phyloP scores from a whole-genome alignment of 2,329 filamentous ascomycete genomes.

The Colletotrichum acutatum region DNA sequence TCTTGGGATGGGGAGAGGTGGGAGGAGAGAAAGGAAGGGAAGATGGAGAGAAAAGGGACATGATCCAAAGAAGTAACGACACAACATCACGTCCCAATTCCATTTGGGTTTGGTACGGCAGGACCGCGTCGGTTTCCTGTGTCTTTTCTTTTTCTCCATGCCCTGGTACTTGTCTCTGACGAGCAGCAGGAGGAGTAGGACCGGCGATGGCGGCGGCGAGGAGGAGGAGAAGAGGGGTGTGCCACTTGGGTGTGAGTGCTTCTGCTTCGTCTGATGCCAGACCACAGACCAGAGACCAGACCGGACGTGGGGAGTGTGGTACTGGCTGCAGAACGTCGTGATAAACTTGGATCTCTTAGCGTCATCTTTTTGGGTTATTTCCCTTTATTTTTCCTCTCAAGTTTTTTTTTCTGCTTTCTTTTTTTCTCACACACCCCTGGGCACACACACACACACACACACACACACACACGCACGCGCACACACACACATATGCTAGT shows the following conservation, averaged over 20 bases:
- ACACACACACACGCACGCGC: slow-evolving; percentile 1
- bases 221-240: slow-evolving; percentile 33
- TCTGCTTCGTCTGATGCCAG: slow-evolving; percentile 35
- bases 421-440: slow-evolving; percentile 17
- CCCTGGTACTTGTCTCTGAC: slow-evolving; percentile 38
- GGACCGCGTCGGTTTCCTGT: slow-evolving; percentile 32
- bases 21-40: slow-evolving; percentile 25
- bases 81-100: slow-evolving; percentile 32
- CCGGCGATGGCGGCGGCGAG: slow-evolving; percentile 6
- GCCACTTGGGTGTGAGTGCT: slow-evolving; percentile 37
- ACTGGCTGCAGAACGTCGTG: slow-evolving; percentile 33
- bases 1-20: slow-evolving; percentile 34
- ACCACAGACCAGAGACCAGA: slow-evolving; percentile 23
- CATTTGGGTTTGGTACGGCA: slow-evolving; percentile 36
- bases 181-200: slow-evolving; percentile 18
- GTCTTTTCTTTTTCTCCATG: slow-evolving; percentile 36
- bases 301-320: slow-evolving; percentile 33
- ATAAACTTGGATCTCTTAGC: slow-evolving; percentile 31
- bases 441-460: too few relatives aligned
- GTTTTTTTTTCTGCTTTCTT: background rate
- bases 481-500: slow-evolving; percentile 12
- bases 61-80: slow-evolving; percentile 36
- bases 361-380: slow-evolving; percentile 26
- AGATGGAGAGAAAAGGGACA: slow-evolving; percentile 34
- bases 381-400: background rate